A percentile compares a stretch with the other conserved stretches of the same genome.
phyloP scores from a whole-genome alignment of 352 stramenopile genomes.

The Globisporangium heterothallicum region DNA sequence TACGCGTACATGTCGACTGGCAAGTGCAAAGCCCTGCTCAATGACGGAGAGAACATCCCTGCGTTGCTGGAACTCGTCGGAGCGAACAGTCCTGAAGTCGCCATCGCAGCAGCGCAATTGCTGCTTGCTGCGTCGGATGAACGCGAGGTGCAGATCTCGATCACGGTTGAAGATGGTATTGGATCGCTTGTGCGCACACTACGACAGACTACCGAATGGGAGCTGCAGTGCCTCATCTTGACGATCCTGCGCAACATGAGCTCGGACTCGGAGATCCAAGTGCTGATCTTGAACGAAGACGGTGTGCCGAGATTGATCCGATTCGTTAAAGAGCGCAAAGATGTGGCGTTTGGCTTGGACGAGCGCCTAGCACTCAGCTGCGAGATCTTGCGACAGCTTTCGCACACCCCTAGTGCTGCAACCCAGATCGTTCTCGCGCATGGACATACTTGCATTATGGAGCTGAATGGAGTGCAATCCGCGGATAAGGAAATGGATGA shows the following conservation, averaged over 20 bases:
- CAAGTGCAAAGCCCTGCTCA: slow-evolving; percentile 33
- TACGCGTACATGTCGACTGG: slow-evolving; percentile 29
- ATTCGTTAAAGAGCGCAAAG: slow-evolving; percentile 38
- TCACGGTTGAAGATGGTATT: slow-evolving; percentile 76
- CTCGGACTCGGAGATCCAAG: slow-evolving; percentile 60
- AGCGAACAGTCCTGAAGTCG: slow-evolving; percentile 27
- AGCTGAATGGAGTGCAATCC: slow-evolving; percentile 32
- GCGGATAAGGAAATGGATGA: slow-evolving; percentile 1
- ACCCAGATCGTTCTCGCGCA: slow-evolving; percentile 31
- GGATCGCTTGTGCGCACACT: slow-evolving; percentile 41
- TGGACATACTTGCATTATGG: slow-evolving; percentile 34
- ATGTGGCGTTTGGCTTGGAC: slow-evolving; percentile 16
- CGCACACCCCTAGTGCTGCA: slow-evolving; percentile 21
- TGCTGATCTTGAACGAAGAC: slow-evolving; percentile 40
- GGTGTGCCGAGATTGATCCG: slow-evolving; percentile 38
- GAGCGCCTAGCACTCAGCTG: slow-evolving; percentile 37
- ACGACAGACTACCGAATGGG: slow-evolving; percentile 21
- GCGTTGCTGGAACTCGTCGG: slow-evolving; percentile 40
- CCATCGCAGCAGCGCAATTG: slow-evolving; percentile 34
- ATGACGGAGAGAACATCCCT: slow-evolving; percentile 48
- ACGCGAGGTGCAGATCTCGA: slow-evolving; percentile 51
- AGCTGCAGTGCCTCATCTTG: slow-evolving; percentile 45
- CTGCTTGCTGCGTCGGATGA: slow-evolving; percentile 35
- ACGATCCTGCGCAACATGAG: slow-evolving; percentile 45
- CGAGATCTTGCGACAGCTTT: slow-evolving; percentile 41